Evolutionary conservation across 805 yeast genomes (phyloP).

Genomic region (Yarrowia osloensis): DNA sequence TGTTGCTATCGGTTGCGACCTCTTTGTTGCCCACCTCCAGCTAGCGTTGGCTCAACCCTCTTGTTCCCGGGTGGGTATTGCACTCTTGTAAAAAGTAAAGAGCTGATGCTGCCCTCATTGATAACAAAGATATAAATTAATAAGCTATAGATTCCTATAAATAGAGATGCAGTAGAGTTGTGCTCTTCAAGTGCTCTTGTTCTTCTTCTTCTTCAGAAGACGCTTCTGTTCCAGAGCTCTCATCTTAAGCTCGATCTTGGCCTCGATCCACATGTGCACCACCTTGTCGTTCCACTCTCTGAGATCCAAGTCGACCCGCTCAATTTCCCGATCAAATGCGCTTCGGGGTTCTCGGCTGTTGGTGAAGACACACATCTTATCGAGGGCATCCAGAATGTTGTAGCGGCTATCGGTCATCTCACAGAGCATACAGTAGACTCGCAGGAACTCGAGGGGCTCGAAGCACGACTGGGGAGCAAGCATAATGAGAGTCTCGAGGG

Average conservation of each 20-base stretch:
- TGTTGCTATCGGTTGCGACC: too few species aligned
- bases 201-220: background rate
- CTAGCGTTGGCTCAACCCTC: too few species aligned
- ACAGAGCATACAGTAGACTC: constrained; percentile 21
- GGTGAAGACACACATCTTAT: constrained; percentile 21
- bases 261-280: constrained; percentile 22
- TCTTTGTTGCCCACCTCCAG: too few species aligned
- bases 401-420: constrained; percentile 17
- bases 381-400: constrained; percentile 19
- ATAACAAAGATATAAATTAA: background rate
- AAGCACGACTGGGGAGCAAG: constrained; percentile 3
- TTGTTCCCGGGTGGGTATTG: background rate
- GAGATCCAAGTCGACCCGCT: background rate
- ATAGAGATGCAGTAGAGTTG: background rate
- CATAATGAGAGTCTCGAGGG: constrained; percentile 1
- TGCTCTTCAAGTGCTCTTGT: background rate
- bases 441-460: constrained; percentile 12
- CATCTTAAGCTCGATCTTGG: constrained; percentile 17
- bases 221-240: background rate
- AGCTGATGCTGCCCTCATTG: too few species aligned
- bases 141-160: background rate
- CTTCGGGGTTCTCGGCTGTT: constrained; percentile 8
- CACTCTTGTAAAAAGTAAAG: too few species aligned
- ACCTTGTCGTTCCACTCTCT: constrained; percentile 12
- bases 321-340: background rate